Conservation (phyloP, 2,329 filamentous ascomycete genomes). For the Myriosclerotinia scirpicola region DNA sequence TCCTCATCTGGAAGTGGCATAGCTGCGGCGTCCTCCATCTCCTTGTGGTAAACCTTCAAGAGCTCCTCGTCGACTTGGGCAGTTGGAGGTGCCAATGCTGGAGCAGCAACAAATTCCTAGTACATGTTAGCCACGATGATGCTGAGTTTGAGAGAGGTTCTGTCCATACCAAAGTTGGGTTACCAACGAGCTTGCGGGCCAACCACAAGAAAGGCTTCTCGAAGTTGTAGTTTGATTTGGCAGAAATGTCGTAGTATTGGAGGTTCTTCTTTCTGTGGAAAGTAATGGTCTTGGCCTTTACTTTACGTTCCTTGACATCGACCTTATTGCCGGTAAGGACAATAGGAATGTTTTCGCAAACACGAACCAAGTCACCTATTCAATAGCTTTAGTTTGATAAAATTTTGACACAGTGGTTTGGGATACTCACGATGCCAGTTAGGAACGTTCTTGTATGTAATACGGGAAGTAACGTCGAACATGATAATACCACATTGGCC, state of each 20-base stretch:
- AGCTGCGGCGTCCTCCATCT: slow-evolving; percentile 78
- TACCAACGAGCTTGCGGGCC: slow-evolving; percentile 96
- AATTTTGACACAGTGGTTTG: slow-evolving; percentile 9
- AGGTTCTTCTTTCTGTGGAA: slow-evolving; percentile 99
- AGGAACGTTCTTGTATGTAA: slow-evolving; percentile 99
- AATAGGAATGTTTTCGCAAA: slow-evolving; percentile 99
- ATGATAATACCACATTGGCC: slow-evolving; percentile 99
- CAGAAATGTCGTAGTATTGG: slow-evolving; percentile 99
- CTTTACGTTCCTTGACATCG: slow-evolving; percentile 99
- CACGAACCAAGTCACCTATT: slow-evolving; percentile 91
- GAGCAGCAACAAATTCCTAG: slow-evolving; percentile 94
- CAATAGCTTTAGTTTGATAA: slow-evolving; percentile 19
- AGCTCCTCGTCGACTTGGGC: slow-evolving; percentile 83
- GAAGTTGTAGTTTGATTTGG: slow-evolving; percentile 99
- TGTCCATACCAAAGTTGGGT: slow-evolving; percentile 72
- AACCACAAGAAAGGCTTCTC: slow-evolving; percentile 99
- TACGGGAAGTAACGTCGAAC: slow-evolving; percentile 99
- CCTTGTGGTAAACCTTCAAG: slow-evolving; percentile 77
- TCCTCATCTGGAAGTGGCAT: slow-evolving; percentile 95
- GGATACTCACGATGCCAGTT: slow-evolving; percentile 95
- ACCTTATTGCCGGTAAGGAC: slow-evolving; percentile 99
- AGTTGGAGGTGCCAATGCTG: slow-evolving; percentile 90
- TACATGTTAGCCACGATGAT: slow-evolving; percentile 27
- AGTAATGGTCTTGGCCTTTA: slow-evolving; percentile 99
- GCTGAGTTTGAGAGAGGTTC: slow-evolving; percentile 25